Percentiles rank a stretch among this genome's conserved stretches.
Evolutionary conservation across 495 filamentous ascomycete species (phyloP).

Genomic region (Penicillium ucsense): DNA sequence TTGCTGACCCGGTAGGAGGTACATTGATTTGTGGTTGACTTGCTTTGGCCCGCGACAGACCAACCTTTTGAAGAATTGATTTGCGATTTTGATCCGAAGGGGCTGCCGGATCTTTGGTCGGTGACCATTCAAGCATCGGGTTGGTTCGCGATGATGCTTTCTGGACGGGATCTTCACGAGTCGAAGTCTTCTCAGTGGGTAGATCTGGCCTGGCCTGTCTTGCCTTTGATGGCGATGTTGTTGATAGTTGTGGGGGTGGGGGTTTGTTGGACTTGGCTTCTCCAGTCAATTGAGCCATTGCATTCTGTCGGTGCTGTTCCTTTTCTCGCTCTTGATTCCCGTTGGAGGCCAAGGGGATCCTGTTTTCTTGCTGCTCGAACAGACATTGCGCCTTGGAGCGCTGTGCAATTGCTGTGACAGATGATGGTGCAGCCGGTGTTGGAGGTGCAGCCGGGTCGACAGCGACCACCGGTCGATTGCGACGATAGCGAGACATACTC

Average conservation of each 20-base stretch:
- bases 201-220: constrained; percentile 6
- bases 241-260: too few species aligned
- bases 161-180: neutral
- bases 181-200: neutral
- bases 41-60: constrained; percentile 1
- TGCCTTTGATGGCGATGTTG: constrained; percentile 1
- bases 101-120: too few species aligned
- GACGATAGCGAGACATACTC: constrained; percentile 52
- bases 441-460: constrained; percentile 9
- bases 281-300: constrained; percentile 30
- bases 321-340: constrained; percentile 32
- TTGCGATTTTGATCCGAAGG: constrained; percentile 6
- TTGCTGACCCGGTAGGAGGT: neutral
- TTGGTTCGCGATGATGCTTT: neutral
- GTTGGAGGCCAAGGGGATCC: too few species aligned
- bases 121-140: neutral
- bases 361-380: too few species aligned
- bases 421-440: constrained; percentile 13
- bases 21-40: constrained; percentile 9
- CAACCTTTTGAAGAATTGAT: constrained; percentile 20
- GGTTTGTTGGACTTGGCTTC: neutral
- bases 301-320: constrained; percentile 28
- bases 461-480: constrained; percentile 22
- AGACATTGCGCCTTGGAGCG: neutral
- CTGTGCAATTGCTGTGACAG: constrained; percentile 17